A percentile compares a stretch with the other conserved stretches of the same genome.
These are phyloP conservation scores for Monosporozyma aquatica DNA, from an alignment of 805 yeast genomes.

Conservation along the genomic window DNA sequence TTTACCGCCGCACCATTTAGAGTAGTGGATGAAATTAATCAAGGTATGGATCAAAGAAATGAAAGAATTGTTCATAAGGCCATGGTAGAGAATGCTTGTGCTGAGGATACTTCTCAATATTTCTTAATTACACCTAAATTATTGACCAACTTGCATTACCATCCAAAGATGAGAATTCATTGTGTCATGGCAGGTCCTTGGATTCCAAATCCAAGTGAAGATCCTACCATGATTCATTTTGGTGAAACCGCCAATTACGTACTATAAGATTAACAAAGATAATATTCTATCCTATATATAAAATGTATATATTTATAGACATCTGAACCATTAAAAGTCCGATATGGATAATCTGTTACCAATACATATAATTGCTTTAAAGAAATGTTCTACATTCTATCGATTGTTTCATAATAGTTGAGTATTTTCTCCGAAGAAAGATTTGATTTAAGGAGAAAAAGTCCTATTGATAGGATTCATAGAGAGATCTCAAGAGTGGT, in stretches of 20 bases:
- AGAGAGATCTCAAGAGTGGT: too few species aligned
- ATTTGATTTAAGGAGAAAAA: too few species aligned
- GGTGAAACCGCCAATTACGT: constrained; percentile 28
- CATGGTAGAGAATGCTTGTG: constrained; percentile 78
- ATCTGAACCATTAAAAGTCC: too few species aligned
- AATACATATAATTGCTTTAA: too few species aligned
- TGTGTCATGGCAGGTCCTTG: constrained; percentile 63
- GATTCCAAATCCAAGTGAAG: constrained; percentile 32
- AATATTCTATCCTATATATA: too few species aligned
- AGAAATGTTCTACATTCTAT: too few species aligned
- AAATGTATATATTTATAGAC: too few species aligned
- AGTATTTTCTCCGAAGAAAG: too few species aligned
- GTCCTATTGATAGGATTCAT: too few species aligned
- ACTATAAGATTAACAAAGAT: too few species aligned
- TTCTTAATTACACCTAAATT: constrained; percentile 90
- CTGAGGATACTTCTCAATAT: constrained; percentile 60
- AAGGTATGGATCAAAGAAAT: constrained; percentile 94
- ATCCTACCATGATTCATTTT: constrained; percentile 27
- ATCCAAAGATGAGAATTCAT: constrained; percentile 72
- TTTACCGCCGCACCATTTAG: constrained; percentile 83
- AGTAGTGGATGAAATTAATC: constrained; percentile 95
- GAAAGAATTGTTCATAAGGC: constrained; percentile 79
- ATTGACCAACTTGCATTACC: constrained; percentile 66
- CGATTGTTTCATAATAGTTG: too few species aligned
- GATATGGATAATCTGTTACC: too few species aligned